These are phyloP conservation scores for Gossypium trilobum DNA, from an alignment of 441 rosid genomes.

Conservation along the genomic window DNA sequence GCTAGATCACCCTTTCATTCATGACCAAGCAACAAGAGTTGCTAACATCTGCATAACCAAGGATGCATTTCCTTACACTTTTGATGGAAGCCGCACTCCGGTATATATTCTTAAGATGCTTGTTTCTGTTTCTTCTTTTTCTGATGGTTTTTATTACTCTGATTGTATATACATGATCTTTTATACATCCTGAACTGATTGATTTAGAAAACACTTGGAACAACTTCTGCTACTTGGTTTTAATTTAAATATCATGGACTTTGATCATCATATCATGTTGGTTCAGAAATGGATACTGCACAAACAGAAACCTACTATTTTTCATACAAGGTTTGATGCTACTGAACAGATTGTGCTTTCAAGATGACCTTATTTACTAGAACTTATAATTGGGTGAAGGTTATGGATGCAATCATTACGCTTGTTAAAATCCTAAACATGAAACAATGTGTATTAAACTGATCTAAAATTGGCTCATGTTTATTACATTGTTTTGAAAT, in stretches of 20 bases:
- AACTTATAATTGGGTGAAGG: too few relatives aligned
- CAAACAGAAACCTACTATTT: background rate
- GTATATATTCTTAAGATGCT: conserved; percentile 31
- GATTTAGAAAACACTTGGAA: background rate
- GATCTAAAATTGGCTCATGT: too few relatives aligned
- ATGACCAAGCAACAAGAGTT: conserved; percentile 47
- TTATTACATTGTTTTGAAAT: too few relatives aligned
- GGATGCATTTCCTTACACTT: conserved; percentile 44
- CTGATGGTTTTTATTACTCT: background rate
- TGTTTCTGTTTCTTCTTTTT: background rate
- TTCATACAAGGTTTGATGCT: background rate
- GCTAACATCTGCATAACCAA: conserved; percentile 37
- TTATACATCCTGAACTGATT: background rate
- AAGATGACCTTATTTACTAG: too few relatives aligned
- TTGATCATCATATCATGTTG: background rate
- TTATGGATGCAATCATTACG: too few relatives aligned
- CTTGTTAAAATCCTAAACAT: too few relatives aligned
- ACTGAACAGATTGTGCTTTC: too few relatives aligned
- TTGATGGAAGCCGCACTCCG: conserved; percentile 63
- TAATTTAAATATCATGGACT: background rate
- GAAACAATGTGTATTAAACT: too few relatives aligned
- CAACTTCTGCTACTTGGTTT: background rate
- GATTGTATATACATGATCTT: background rate
- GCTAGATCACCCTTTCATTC: conserved; percentile 68
- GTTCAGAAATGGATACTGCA: background rate